Evolutionary conservation across 176 grass and related monocot genomes (phyloP), one percentile per base, ranked within the genome.

Genomic region (Aegilops sharonensis): DNA sequence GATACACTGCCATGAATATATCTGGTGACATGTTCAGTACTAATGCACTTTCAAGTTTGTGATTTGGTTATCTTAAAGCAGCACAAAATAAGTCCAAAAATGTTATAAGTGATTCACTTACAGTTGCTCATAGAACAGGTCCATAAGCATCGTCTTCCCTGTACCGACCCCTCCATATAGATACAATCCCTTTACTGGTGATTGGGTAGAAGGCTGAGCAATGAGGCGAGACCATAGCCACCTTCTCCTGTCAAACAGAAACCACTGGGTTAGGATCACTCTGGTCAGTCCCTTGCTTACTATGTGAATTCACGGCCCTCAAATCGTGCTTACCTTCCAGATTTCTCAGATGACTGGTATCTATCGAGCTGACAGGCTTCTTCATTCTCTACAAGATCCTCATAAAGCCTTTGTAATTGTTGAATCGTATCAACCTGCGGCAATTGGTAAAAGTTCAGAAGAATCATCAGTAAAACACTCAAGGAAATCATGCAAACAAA

Each of bases 141-240:
- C 89, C 93, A 95, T 98, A 72, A 98, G 93, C 95, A 98, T 94
- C 14, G 93, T 98, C 71, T 98, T 98, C 70, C 95, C 91, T 67
- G 94, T 98, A 64, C 94, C 97, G 2, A 96, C 94, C 78, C 97
- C 94, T 85, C 97, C 94, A 83, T 94, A 96, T 3, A 96, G 85
- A 64, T 98, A 98, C 54, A 98, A 30, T 40, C 92, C 97, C 80
- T 91, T 94, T 54, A 98, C 90, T 1, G 82, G 87, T 72, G 97
- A 73, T 71, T 83, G 81, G 27, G 84, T 88, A 52, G 81, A 92
- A 87, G 88, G 87, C 87, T 91, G 92, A 42, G 89, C 75, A 72
- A 94, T 90, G 42, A 98, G 70, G 68, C 87, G 81, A 25, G 97
- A 92, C 97, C 97, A 98, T 45, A 98, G 68, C 97, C 94, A 98